A percentile compares a stretch with the other conserved stretches of the same genome.
Evolutionary conservation across 176 grass and related monocot species (phyloP).

Genomic region (Oryza punctata): DNA sequence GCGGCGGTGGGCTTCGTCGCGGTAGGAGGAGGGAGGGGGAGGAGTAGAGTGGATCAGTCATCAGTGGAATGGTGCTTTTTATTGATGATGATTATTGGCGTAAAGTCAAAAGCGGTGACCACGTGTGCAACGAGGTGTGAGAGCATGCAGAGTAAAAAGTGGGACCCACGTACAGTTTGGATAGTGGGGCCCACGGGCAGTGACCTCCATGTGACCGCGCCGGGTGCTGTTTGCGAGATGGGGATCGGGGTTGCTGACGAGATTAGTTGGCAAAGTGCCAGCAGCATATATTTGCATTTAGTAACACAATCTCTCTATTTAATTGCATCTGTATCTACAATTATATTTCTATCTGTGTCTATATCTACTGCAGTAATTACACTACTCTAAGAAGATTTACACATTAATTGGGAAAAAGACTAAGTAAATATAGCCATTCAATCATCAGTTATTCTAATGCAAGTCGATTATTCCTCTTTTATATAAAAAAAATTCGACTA

Average conservation of each 20-base stretch:
- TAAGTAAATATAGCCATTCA: no score
- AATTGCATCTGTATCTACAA: no score
- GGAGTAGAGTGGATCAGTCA: not conserved
- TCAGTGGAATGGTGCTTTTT: not conserved
- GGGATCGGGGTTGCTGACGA: not conserved
- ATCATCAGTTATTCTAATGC: no score
- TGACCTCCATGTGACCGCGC: not conserved
- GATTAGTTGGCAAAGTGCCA: not conserved
- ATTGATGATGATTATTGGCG: not conserved
- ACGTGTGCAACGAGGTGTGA: conserved; percentile 26
- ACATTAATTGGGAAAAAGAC: no score
- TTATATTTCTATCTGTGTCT: no score
- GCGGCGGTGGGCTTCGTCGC: not conserved
- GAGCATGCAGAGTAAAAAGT: not conserved
- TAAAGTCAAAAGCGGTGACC: not conserved
- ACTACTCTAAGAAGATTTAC: no score
- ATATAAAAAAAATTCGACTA: no score
- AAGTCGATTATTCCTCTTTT: no score
- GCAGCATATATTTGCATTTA: no score
- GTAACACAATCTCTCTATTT: no score
- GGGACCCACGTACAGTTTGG: not conserved
- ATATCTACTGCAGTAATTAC: no score
- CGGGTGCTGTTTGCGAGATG: not conserved
- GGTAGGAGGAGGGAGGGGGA: not conserved
- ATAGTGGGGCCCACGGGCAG: not conserved